Evolutionary conservation across 2,329 filamentous ascomycete genomes (phyloP), one percentile per base, ranked within the genome.

Genomic region (Macrophomina pseudophaseolina): DNA sequence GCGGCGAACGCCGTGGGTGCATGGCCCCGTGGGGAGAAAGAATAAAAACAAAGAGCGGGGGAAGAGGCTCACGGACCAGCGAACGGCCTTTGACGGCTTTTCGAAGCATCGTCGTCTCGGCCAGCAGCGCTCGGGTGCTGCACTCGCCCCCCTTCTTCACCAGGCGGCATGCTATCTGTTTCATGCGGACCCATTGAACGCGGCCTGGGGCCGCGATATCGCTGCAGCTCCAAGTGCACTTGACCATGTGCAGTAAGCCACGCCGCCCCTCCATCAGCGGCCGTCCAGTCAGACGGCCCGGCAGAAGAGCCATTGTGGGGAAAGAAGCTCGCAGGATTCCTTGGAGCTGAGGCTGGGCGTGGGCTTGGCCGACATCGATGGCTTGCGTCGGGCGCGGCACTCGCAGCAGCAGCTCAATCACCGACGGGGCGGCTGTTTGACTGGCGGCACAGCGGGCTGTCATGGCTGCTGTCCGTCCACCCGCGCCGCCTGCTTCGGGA

Each of bases 311-410:
- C 6, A 44, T 18, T 44, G 54, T 46, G 54, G 54, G 54, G 54
- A 60, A 48, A 30, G 33, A 60, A 60, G 56, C 56, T 48, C 56
- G 38, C 4, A 46, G 16, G 56, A 48, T 46, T 46, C 40, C 54
- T 58, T 35, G 56, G 56, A 9, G 18, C 28, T 14, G 28, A 14
- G 48, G 18, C 48, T 51, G 23, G 48, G 48, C 48, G 18, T 14
- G 18, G 38, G 56, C 56, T 60, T 28, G 56, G 56, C 56, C 40
- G 38, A 59, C 56, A 35, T 33, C 28, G 40, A 59, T 59, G 56
- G 56, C 56, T 59, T 48, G 53, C 42, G 23, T 23, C 23, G 23
- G 23, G 23, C 23, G 18, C 7, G 38, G 35, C 35, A 38, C 9
- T 38, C n/a, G 33, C 8, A 7, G 35, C 38, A 30, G 23, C 38